Base-by-base conservation (phyloP, 164 flowering plant genomes). In the Litsea cubeba region DNA sequence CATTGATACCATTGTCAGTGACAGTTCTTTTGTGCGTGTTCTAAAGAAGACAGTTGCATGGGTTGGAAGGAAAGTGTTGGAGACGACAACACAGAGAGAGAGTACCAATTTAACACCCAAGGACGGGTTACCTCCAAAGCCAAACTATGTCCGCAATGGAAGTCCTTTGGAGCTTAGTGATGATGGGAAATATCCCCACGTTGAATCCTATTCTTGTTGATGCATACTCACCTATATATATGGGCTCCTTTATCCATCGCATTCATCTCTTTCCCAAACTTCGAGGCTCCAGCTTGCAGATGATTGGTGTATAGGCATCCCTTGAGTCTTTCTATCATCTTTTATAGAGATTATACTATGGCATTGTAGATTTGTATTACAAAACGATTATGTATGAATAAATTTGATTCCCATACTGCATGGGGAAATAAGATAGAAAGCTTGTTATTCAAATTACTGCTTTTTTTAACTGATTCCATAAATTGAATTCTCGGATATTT, bases 231-330 rank as follows among this genome's bases (percentile, higher is more conserved):
- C 91, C 88, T 3, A 63, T 95, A 67, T 70, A 72, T 12, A 66
- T 95, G 57, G n/a, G 76, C 80, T 72, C 86, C 97, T 23, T 79
- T 79, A 75, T 95, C 98, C 68, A 88, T 95, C 18, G 89, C 92
- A 18, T 93, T 94, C 73, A 50, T 88, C 26, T 85, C 79, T 1
- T 79, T 88, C 20, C 93, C 94, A 22, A 78, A 86, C 77, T 87
- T 90, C 26, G 83, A 83, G 64, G 88, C 90, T 73, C 88, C 88
- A 0, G 95, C 89, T 63, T 95, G 98, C 78, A 75, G 58, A 24
- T 82, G 77, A 81, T 12, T 64, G 17, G 30, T 51, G 20, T 67
- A 32, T 67, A 15, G 4, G 28, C 18, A 28, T 28, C 69, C 69
- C 46, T 7, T 5, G 46, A 7, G 46, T 40, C 46, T 7, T 40